These are phyloP conservation scores for Aspergillus ochraceoroseus DNA, from an alignment of 2,329 filamentous ascomycete genomes.

Conservation along the genomic window DNA sequence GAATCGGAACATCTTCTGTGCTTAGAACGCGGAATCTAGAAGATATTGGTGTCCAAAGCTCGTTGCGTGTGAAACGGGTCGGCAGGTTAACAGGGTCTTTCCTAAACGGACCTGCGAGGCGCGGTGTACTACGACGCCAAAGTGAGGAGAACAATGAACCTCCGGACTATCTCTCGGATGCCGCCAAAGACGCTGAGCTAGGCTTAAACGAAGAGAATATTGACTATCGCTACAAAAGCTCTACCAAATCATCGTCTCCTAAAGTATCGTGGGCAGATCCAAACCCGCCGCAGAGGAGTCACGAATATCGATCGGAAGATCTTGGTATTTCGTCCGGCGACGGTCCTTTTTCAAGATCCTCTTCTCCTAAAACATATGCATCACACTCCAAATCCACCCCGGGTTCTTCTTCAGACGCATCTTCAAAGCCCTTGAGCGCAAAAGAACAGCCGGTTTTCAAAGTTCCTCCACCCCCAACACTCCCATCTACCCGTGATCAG, in stretches of 20 bases:
- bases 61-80: conserved; percentile 71
- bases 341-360: conserved; percentile 32
- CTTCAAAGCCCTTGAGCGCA: conserved; percentile 39
- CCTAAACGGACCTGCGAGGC: conserved; percentile 70
- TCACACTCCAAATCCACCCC: conserved; percentile 39
- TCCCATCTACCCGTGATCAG: conserved; percentile 67
- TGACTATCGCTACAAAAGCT: conserved; percentile 25
- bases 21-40: conserved; percentile 52
- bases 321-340: conserved; percentile 22
- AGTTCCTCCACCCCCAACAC: conserved; percentile 51
- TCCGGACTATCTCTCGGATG: conserved; percentile 29
- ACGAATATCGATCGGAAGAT: conserved; percentile 25
- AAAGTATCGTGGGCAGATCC: conserved; percentile 39
- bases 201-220: conserved; percentile 28
- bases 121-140: conserved; percentile 58
- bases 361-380: conserved; percentile 34
- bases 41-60: conserved; percentile 62
- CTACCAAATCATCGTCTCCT: conserved; percentile 29
- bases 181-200: conserved; percentile 27
- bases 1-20: conserved; percentile 36
- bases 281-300: conserved; percentile 25
- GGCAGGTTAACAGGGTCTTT: conserved; percentile 72
- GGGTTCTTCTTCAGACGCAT: conserved; percentile 41
- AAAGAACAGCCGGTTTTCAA: conserved; percentile 54
- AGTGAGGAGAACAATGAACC: conserved; percentile 60